A percentile compares a stretch with the other conserved stretches of the same genome.
phyloP scores from a whole-genome alignment of 345 rosid genomes.

The Eucalyptus tenuipes region DNA sequence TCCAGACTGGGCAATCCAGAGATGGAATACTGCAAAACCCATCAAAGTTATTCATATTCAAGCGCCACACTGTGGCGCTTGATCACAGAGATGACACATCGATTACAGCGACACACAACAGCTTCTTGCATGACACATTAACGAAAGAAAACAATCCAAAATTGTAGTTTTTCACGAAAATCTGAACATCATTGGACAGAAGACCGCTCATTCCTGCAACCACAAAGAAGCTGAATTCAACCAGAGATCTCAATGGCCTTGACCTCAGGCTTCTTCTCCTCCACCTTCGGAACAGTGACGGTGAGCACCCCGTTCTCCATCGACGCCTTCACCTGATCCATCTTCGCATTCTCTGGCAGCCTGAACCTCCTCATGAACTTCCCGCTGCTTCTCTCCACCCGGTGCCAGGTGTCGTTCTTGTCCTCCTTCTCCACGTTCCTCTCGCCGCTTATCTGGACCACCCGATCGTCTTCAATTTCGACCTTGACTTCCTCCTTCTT shows the following conservation, averaged over 20 bases:
- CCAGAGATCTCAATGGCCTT: slow-evolving; percentile 5
- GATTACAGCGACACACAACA: not conserved
- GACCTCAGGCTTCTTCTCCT: slow-evolving; percentile 1
- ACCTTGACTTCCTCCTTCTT: slow-evolving; percentile 12
- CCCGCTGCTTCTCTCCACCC: slow-evolving; percentile 9
- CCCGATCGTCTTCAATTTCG: slow-evolving; percentile 6
- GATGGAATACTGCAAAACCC: not conserved
- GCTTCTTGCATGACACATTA: not conserved
- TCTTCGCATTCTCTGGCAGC: slow-evolving; percentile 3
- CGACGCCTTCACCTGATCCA: slow-evolving; percentile 1
- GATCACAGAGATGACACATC: not conserved
- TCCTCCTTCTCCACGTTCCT: slow-evolving; percentile 8
- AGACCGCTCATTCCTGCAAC: not conserved
- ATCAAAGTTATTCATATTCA: not conserved
- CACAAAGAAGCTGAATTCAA: not conserved
- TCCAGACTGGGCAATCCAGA: not conserved
- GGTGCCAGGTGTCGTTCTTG: slow-evolving; percentile 10
- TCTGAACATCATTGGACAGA: not conserved
- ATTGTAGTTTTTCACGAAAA: not conserved
- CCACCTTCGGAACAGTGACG: slow-evolving; percentile 2
- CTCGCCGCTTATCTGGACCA: slow-evolving; percentile 12
- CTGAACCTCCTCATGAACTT: slow-evolving; percentile 11
- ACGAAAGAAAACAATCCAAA: not conserved
- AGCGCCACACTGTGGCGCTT: not conserved
- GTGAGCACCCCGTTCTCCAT: slow-evolving; percentile 11